Evolutionary conservation across 176 grass and related monocot genomes (phyloP), one percentile per base, ranked within the genome.

Genomic region (Oryza longistaminata): DNA sequence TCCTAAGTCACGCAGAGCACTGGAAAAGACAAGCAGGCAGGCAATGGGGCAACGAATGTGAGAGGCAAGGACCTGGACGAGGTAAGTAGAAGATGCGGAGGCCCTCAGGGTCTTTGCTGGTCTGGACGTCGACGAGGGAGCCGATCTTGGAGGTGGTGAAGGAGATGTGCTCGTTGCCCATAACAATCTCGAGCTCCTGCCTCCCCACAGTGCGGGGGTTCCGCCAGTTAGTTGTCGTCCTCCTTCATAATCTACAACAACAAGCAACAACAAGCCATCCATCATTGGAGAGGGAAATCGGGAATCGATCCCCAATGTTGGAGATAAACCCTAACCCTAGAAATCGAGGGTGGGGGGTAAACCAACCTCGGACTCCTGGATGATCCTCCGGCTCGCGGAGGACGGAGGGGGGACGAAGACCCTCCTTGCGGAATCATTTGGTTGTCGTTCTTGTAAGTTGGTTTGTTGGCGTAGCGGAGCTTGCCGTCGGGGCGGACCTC

Each of bases 401-500:
- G 76, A 99, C 96, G 66, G 89, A 94, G 35, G 90, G 93, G 70
- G 90, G 74, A 99, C 90, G 88, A 99, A 99, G 74, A 99, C 93
- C 92, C n/a, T 99, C 97, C 91, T 96, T 99, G 78, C 97, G 97
- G 81, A 99, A n/a, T 99, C 97, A 99, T 99, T n/a, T n/a, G n/a
- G 84, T 92, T 99, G 86, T 99, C 97, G 79, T 99, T 99, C 88
- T 99, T 99, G 91, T 96, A 99, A n/a, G 90, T 99, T 99, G 81
- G 96, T 91, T 99, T 99, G 84, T 99, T 99, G 73, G 93, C 96
- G 90, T 99, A 99, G 66, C 93, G 93, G 42, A 99, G 96, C 85
- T 96, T 95, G 81, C 96, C 96, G 81, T 99, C 93, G 71, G 96
- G 96, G 22, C 96, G 96, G 83, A 99, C 96, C 91, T 99, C 96